Evolutionary conservation across 2,329 filamentous ascomycete species (phyloP).

Genomic region (Herpomyces periplanetae): DNA sequence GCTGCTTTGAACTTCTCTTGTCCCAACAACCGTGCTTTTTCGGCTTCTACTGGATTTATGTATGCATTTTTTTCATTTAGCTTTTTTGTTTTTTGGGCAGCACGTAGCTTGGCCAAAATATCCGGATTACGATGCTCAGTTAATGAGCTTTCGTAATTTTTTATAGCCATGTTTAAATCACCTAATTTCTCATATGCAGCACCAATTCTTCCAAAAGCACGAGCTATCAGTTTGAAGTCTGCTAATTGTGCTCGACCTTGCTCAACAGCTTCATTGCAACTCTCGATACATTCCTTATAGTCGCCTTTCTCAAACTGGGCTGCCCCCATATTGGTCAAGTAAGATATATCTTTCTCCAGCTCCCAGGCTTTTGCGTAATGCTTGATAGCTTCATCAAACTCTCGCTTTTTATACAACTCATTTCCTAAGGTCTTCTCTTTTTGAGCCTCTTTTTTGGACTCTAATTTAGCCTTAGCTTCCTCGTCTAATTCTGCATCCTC

Average conservation of each 20-base stretch:
- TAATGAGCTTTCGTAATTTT: constrained; percentile 66
- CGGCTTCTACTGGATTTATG: constrained; percentile 58
- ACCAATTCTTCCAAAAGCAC: constrained; percentile 68
- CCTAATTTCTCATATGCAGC: constrained; percentile 67
- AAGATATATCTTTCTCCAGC: constrained; percentile 71
- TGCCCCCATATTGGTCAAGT: constrained; percentile 78
- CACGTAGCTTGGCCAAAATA: constrained; percentile 58
- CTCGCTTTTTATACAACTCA: constrained; percentile 85
- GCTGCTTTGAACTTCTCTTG: constrained; percentile 90
- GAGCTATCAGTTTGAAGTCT: constrained; percentile 85
- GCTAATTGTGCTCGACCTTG: constrained; percentile 61
- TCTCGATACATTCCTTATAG: constrained; percentile 46
- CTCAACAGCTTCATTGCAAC: constrained; percentile 53
- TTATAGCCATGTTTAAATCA: constrained; percentile 36
- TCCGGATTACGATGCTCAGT: constrained; percentile 91
- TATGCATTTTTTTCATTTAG: constrained; percentile 38
- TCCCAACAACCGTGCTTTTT: constrained; percentile 71
- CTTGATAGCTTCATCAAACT: constrained; percentile 72
- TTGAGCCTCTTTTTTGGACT: constrained; percentile 68
- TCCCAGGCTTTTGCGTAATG: constrained; percentile 93
- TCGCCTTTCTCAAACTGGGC: constrained; percentile 90
- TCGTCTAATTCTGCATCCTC: constrained; percentile 33
- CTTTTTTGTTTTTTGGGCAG: constrained; percentile 50
- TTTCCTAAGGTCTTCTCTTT: constrained; percentile 80
- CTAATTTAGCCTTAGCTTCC: constrained; percentile 41